A percentile compares a stretch with the other conserved stretches of the same genome.
Evolutionary conservation across 163 green algal species (phyloP).

Genomic region (Coccomyxa subellipsoidea): DNA sequence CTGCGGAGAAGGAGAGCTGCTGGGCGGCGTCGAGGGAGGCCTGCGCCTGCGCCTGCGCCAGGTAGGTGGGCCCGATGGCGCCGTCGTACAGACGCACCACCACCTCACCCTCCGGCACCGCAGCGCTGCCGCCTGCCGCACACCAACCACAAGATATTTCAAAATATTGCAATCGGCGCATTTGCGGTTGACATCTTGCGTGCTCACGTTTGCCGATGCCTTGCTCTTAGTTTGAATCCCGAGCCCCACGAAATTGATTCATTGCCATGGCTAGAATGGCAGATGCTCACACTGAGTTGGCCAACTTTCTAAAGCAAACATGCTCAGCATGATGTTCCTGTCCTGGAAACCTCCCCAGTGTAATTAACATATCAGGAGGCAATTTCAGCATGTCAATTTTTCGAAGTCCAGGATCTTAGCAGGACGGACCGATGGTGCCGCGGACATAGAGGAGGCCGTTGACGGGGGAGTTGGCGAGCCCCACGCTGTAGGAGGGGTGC

Average conservation of each 20-base stretch:
- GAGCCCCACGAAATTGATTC: too few species aligned
- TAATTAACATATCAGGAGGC: too few species aligned
- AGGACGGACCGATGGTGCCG: conserved; percentile 42
- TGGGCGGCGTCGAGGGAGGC: conserved; percentile 42
- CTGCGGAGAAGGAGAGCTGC: conserved; percentile 52
- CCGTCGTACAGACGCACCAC: conserved; percentile 68
- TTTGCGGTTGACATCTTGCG: too few species aligned
- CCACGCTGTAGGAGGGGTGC: neutral
- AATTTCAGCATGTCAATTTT: too few species aligned
- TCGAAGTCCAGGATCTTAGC: neutral
- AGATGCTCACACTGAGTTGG: too few species aligned
- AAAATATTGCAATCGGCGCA: too few species aligned
- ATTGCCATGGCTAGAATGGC: too few species aligned
- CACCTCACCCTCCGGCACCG: conserved; percentile 39
- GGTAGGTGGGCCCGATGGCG: conserved; percentile 60
- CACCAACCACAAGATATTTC: neutral
- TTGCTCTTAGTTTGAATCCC: too few species aligned
- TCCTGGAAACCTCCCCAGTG: too few species aligned
- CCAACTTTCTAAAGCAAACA: too few species aligned
- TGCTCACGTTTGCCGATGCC: too few species aligned
- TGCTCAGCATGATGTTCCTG: too few species aligned
- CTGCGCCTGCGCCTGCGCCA: conserved; percentile 48
- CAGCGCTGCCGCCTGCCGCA: conserved; percentile 26
- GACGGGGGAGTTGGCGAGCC: conserved; percentile 41
- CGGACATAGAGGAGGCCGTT: conserved; percentile 66